Evolutionary conservation across 129 eudicot species (phyloP).

Genomic region (Pseudognaphalium luteoalbum): DNA sequence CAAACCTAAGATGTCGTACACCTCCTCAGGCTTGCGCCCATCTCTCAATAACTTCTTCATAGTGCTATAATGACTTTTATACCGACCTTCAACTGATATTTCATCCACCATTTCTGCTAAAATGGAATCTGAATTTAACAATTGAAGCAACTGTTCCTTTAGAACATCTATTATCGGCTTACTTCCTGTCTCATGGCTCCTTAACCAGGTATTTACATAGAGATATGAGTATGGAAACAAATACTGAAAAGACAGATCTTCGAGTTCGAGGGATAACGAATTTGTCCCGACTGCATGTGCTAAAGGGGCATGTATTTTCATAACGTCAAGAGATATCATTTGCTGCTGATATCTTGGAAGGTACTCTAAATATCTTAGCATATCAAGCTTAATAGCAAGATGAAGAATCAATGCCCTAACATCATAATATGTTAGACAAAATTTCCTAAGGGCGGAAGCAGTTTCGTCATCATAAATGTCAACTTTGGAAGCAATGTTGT

Average conservation of each 20-base stretch:
- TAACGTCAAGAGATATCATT: slow-evolving; percentile 66
- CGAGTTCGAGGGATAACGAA: slow-evolving; percentile 69
- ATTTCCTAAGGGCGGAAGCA: slow-evolving; percentile 78
- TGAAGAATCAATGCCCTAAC: slow-evolving; percentile 79
- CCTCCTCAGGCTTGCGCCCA: slow-evolving; percentile 93
- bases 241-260: slow-evolving; percentile 78
- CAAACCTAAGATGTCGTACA: slow-evolving; percentile 80
- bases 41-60: slow-evolving; percentile 94
- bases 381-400: slow-evolving; percentile 84
- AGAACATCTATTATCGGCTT: slow-evolving; percentile 51
- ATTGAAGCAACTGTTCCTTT: slow-evolving; percentile 59
- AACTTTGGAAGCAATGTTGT: slow-evolving; percentile 54
- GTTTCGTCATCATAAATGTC: slow-evolving; percentile 70
- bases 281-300: slow-evolving; percentile 85
- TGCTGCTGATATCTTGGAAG: slow-evolving; percentile 86
- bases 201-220: slow-evolving; percentile 81
- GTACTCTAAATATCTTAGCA: slow-evolving; percentile 78
- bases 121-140: slow-evolving; percentile 50
- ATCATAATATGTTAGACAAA: slow-evolving; percentile 88
- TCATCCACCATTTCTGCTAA: slow-evolving; percentile 61
- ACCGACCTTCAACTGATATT: slow-evolving; percentile 76
- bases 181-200: slow-evolving; percentile 65
- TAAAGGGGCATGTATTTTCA: slow-evolving; percentile 90
- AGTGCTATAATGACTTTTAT: slow-evolving; percentile 93
- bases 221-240: slow-evolving; percentile 89